A percentile compares a stretch with the other conserved stretches of the same genome.
phyloP scores from a whole-genome alignment of 2,329 filamentous ascomycete genomes.

The Rhinocladiella mackenziei region DNA sequence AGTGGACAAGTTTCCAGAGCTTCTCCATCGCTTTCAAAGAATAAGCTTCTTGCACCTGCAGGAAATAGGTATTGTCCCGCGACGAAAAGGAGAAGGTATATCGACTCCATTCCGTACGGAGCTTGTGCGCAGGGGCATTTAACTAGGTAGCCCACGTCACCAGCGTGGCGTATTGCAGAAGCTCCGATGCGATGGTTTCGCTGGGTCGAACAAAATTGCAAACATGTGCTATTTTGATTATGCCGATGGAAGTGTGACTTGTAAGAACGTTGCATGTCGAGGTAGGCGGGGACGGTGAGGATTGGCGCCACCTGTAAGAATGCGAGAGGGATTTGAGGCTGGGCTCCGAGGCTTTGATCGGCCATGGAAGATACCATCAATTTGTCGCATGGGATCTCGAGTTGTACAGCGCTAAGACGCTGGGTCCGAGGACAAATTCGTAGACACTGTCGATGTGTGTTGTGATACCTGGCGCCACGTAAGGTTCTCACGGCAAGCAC shows the following conservation, averaged over 20 bases:
- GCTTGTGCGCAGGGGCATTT: conserved; percentile 13
- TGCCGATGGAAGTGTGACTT: conserved; percentile 1
- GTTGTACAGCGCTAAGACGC: neutral
- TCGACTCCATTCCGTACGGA: conserved; percentile 5
- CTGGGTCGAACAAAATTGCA: neutral
- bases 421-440: conserved; percentile 2
- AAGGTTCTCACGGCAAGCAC: neutral
- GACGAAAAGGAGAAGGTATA: conserved; percentile 15
- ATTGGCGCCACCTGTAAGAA: conserved; percentile 12
- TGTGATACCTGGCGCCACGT: conserved; percentile 8
- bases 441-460: conserved; percentile 1
- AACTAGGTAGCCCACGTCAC: conserved; percentile 15
- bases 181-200: neutral
- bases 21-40: conserved; percentile 5
- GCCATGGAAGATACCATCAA: neutral
- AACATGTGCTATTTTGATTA: conserved; percentile 3
- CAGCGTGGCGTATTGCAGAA: conserved; percentile 6
- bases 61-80: conserved; percentile 13
- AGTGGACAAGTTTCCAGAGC: conserved; percentile 6
- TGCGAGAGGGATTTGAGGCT: neutral
- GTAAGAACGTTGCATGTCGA: conserved; percentile 6
- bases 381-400: conserved; percentile 1
- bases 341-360: neutral
- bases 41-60: conserved; percentile 13
- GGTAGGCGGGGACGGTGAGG: conserved; percentile 3